These are phyloP conservation scores for Endotrypanum monterogeii DNA, from an alignment of 208 protist species.

Conservation along the genomic window DNA sequence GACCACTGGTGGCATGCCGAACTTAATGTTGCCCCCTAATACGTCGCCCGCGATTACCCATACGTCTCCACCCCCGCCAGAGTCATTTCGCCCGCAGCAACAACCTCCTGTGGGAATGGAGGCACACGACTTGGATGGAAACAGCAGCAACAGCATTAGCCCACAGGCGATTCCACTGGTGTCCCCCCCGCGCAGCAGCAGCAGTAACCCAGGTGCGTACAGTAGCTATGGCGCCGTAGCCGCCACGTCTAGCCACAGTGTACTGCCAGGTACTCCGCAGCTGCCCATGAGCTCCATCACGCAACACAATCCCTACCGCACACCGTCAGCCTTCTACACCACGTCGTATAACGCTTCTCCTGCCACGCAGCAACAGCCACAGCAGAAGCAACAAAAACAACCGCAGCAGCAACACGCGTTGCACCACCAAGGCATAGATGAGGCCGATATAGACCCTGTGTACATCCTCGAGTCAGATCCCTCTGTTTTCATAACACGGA, in stretches of 20 bases:
- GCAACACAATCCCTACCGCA: conserved; percentile 30
- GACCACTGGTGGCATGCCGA: conserved; percentile 20
- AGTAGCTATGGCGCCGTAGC: neutral
- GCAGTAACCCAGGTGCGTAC: conserved; percentile 16
- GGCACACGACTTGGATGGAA: conserved; percentile 5
- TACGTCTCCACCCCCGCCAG: conserved; percentile 15
- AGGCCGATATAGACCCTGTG: conserved; percentile 19
- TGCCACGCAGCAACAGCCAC: neutral
- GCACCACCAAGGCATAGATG: conserved; percentile 20
- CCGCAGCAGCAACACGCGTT: neutral
- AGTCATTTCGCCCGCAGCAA: conserved; percentile 1
- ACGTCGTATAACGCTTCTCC: neutral
- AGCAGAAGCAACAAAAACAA: neutral
- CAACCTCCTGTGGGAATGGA: neutral
- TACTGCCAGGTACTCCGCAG: conserved; percentile 1
- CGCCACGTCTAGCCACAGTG: neutral
- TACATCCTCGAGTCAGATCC: conserved; percentile 26
- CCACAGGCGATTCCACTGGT: conserved; percentile 26
- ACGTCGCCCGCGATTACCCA: conserved; percentile 8
- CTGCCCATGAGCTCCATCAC: conserved; percentile 1
- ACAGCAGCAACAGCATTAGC: conserved; percentile 13
- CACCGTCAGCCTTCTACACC: conserved; percentile 14
- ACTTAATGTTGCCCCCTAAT: conserved; percentile 34
- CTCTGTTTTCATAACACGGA: conserved; percentile 30
- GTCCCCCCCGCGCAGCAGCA: conserved; percentile 31